Evolutionary conservation across 2,329 filamentous ascomycete species (phyloP).

Genomic region (Fusarium solani-melongenae): DNA sequence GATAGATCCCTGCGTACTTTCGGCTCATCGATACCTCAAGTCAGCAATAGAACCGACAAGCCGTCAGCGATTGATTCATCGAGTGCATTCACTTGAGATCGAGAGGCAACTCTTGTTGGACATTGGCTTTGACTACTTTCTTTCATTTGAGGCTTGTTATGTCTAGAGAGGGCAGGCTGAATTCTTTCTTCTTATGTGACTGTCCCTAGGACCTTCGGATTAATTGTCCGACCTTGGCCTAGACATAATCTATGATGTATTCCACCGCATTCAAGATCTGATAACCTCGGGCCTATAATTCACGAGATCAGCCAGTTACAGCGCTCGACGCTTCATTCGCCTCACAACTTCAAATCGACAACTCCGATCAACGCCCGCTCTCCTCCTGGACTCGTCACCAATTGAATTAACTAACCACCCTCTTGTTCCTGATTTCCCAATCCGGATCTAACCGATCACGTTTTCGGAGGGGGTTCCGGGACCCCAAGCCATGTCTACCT

Average conservation of each 20-base stretch:
- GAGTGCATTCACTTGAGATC: background rate
- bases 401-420: background rate
- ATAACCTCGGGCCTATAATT: constrained; percentile 17
- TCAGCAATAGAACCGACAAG: background rate
- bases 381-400: background rate
- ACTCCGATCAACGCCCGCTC: background rate
- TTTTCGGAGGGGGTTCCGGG: background rate
- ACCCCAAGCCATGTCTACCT: constrained; percentile 11
- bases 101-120: background rate
- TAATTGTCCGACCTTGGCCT: background rate
- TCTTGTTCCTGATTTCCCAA: background rate
- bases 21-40: constrained; percentile 19
- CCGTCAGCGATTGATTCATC: background rate
- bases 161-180: background rate
- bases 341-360: background rate
- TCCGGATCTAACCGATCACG: background rate
- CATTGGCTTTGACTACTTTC: background rate
- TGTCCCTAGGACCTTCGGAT: background rate
- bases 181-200: background rate
- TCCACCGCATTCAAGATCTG: constrained; percentile 20
- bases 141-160: background rate
- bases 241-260: constrained; percentile 30
- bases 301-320: background rate
- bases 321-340: background rate
- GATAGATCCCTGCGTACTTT: constrained; percentile 14